Conservation (phyloP, 2,329 filamentous ascomycete species). For the Cercospora zeae-maydis region DNA sequence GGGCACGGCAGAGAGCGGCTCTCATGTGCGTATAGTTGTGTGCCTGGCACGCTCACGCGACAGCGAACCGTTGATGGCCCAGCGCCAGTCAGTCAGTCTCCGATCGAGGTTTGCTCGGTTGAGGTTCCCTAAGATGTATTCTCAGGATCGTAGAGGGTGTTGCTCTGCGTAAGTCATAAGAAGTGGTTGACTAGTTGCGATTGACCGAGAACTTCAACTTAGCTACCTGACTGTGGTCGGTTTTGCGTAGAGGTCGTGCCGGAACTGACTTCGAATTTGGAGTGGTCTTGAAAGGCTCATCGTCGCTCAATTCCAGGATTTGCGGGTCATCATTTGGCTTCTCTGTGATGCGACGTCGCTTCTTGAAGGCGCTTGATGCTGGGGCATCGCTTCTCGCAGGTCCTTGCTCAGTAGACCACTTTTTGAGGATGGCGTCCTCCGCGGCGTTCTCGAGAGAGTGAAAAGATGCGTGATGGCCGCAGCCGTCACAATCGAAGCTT, state of each 20-base stretch:
- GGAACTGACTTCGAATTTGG: background rate
- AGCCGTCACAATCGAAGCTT: constrained; percentile 56
- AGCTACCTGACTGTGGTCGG: background rate
- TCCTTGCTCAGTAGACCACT: constrained; percentile 43
- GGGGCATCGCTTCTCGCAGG: constrained; percentile 9
- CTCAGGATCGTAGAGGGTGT: too few relatives aligned
- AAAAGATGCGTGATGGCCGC: constrained; percentile 53
- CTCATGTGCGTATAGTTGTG: too few relatives aligned
- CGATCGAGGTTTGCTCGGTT: too few relatives aligned
- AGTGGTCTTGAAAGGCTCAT: background rate
- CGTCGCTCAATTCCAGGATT: constrained; percentile 21
- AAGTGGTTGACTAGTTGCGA: background rate
- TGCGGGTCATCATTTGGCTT: constrained; percentile 17
- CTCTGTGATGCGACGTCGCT: constrained; percentile 26
- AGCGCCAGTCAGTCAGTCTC: too few relatives aligned
- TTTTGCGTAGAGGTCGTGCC: background rate
- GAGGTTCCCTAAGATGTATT: too few relatives aligned
- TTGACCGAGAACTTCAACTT: background rate
- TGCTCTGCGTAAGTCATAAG: background rate
- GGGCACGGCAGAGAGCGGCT: too few relatives aligned
- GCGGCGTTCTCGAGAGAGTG: constrained; percentile 52
- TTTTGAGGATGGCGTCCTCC: constrained; percentile 47
- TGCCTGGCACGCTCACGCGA: too few relatives aligned
- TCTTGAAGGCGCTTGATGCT: constrained; percentile 25
- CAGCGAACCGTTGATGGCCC: too few relatives aligned